Evolutionary conservation across 2,329 filamentous ascomycete species (phyloP), one percentile per base, ranked within the genome.

Genomic region (Phialemoniopsis sp.): DNA sequence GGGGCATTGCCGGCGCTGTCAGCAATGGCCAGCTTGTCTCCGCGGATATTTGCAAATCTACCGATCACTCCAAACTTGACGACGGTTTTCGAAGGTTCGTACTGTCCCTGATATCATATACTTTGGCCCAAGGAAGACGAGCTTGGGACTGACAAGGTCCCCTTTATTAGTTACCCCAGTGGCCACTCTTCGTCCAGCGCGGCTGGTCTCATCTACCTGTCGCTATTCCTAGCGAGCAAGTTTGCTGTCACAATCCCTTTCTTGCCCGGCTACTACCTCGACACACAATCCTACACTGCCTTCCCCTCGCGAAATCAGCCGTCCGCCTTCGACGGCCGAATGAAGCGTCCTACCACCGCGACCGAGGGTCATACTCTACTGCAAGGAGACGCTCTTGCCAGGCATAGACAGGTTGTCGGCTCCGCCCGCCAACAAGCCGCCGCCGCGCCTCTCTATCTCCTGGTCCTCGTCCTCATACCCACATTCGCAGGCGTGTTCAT

Each of bases 71-170:
- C 35, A 67, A 71, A 13, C 70, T 89, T 36, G 67, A 88, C 37
- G 88, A 95, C 55, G 89, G 87, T 2, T 96, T 95, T 64, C 77
- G 86, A 34, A 90, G 85, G n/a, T n/a, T n/a, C n/a, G n/a, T n/a
- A n/a, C n/a, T n/a, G n/a, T n/a, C n/a, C n/a, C n/a, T n/a, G n/a
- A n/a, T n/a, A n/a, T n/a, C n/a, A n/a, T n/a, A n/a, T n/a, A n/a
- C n/a, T n/a, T n/a, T n/a, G n/a, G n/a, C n/a, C n/a, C n/a, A n/a
- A n/a, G n/a, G n/a, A n/a, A n/a, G n/a, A n/a, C n/a, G n/a, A n/a
- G n/a, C n/a, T n/a, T n/a, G n/a, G n/a, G n/a, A n/a, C n/a, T n/a
- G n/a, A n/a, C n/a, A n/a, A n/a, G n/a, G n/a, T n/a, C n/a, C n/a
- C n/a, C n/a, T n/a, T n/a, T n/a, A n/a, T n/a, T n/a, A n/a, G n/a